phyloP scores from a whole-genome alignment of 2,329 filamentous ascomycete genomes.

The Fusarium xylarioides region DNA sequence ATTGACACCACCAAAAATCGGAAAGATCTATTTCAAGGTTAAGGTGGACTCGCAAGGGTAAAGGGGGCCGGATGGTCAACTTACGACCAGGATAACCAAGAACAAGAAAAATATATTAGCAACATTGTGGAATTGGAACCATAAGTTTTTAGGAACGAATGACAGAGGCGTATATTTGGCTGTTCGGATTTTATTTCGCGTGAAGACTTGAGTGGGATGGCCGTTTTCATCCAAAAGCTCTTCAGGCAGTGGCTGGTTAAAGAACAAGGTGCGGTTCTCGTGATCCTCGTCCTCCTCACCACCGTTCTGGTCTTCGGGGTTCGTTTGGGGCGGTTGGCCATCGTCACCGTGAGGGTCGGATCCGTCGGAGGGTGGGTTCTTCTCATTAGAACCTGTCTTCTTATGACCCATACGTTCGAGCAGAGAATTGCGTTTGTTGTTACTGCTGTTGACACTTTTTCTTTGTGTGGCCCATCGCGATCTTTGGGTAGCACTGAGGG shows the following conservation, averaged over 20 bases:
- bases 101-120: conserved; percentile 99
- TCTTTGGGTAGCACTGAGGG: conserved; percentile 66
- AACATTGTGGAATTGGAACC: conserved; percentile 98
- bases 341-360: conserved; percentile 40
- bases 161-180: conserved; percentile 96
- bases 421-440: conserved; percentile 83
- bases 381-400: conserved; percentile 69
- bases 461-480: conserved; percentile 97
- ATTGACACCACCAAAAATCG: conserved; percentile 92
- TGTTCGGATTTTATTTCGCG: conserved; percentile 96
- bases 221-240: conserved; percentile 84
- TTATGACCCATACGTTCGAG: conserved; percentile 78
- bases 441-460: conserved; percentile 77
- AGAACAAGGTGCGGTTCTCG: conserved; percentile 73
- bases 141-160: conserved; percentile 96
- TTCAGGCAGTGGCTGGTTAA: conserved; percentile 83
- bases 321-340: conserved; percentile 41
- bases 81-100: conserved; percentile 90
- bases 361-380: conserved; percentile 63
- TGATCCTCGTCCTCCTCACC: conserved; percentile 53
- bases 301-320: conserved; percentile 46
- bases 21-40: conserved; percentile 76
- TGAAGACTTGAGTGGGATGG: conserved; percentile 72
- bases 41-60: conserved; percentile 20
- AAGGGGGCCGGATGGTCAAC: conserved; percentile 47